Evolutionary conservation across 2,329 filamentous ascomycete genomes (phyloP).

Genomic region (Helotiales sp.): DNA sequence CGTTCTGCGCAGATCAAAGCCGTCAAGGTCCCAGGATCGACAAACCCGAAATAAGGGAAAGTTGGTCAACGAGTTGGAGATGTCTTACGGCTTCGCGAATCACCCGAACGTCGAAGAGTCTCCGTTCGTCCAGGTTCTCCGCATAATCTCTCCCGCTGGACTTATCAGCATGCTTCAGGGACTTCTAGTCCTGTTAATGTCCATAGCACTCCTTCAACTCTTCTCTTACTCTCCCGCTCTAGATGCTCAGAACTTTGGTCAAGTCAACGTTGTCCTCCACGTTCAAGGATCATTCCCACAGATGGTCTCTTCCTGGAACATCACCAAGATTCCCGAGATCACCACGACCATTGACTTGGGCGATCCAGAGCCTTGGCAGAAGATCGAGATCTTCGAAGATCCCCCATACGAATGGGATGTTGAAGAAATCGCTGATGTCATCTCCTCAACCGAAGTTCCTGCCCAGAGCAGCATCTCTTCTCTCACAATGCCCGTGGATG

Average conservation of each 20-base stretch:
- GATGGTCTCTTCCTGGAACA: background rate
- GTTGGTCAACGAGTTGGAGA: background rate
- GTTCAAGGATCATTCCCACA: background rate
- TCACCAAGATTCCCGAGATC: background rate
- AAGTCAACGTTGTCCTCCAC: background rate
- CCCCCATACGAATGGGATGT: background rate
- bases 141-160: background rate
- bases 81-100: background rate
- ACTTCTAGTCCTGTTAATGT: background rate
- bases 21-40: too few species aligned
- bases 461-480: too few species aligned
- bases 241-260: background rate
- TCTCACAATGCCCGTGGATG: too few species aligned
- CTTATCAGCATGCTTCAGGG: background rate
- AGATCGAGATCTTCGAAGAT: background rate
- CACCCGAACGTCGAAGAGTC: background rate
- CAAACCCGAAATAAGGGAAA: too few species aligned
- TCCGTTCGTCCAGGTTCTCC: background rate
- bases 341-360: background rate
- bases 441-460: background rate
- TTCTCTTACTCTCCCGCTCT: background rate
- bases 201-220: background rate
- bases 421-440: background rate
- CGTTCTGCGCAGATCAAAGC: too few species aligned
- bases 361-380: background rate